phyloP scores from a whole-genome alignment of 306 rosid species.

The Chamaecrista fasciculata region DNA sequence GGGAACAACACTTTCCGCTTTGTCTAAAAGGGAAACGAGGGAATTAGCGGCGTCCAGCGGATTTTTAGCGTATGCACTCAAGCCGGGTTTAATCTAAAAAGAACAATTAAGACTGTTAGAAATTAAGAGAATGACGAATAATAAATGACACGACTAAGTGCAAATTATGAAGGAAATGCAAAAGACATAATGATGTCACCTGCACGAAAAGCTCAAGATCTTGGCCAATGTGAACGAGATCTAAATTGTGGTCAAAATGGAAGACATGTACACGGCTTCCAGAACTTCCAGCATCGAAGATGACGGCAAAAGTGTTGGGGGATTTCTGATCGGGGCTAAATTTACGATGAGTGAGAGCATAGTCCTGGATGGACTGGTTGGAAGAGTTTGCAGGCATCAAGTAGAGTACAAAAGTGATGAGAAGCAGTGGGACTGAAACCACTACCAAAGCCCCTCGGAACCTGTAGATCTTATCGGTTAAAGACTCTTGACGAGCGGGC shows the following conservation, averaged over 20 bases:
- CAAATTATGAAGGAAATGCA: neutral
- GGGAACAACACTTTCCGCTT: conserved; percentile 73
- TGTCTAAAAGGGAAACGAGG: conserved; percentile 55
- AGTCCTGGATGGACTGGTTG: conserved; percentile 32
- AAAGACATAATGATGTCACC: conserved; percentile 26
- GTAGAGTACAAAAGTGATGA: conserved; percentile 57
- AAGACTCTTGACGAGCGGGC: conserved; percentile 51
- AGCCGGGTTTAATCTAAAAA: conserved; percentile 58
- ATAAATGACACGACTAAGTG: neutral
- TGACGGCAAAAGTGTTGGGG: conserved; percentile 52
- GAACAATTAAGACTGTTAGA: neutral
- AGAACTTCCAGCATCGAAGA: conserved; percentile 93
- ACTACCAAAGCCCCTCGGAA: conserved; percentile 60
- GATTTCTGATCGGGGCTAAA: conserved; percentile 36
- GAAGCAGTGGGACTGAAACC: conserved; percentile 60
- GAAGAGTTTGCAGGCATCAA: conserved; percentile 51
- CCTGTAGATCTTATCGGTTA: conserved; percentile 57
- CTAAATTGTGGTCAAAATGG: conserved; percentile 52
- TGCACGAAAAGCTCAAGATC: conserved; percentile 77
- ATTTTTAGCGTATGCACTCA: conserved; percentile 66
- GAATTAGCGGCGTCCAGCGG: conserved; percentile 71
- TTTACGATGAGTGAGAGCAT: conserved; percentile 55
- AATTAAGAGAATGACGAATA: neutral
- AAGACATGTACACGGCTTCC: conserved; percentile 96
- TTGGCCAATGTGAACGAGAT: conserved; percentile 74